Evolutionary conservation across 176 grass and related monocot species (phyloP), one percentile per base, ranked within the genome.

Genomic region (Neostapfia colusana): DNA sequence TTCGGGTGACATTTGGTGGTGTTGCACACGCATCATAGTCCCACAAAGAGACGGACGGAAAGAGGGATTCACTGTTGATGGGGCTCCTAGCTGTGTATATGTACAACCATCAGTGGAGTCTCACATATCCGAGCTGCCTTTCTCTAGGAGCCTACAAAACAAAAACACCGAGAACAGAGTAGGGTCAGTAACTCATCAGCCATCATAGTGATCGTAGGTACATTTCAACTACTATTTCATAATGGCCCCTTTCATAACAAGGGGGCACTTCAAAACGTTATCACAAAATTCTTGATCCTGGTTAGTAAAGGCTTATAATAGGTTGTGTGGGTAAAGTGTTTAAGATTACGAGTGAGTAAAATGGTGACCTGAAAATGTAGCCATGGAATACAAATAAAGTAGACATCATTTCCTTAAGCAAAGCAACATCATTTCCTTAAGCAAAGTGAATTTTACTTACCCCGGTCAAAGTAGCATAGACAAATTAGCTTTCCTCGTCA

Each of bases 401-500:
- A 12, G 21, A 2, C 15, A 59, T 39, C n/a, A 79, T 38, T 65
- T 46, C 40, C 53, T 69, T 69, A 15, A 49, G 20, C 43, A 69
- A 69, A 45, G 55, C 46, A n/a, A 2, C 15, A 59, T 39, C n/a
- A 79, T 38, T 65, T 46, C 40, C 53, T 69, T 69, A 15, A 49
- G 20, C 43, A 69, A 69, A 45, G 55, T 45, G n/a, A n/a, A n/a
- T n/a, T n/a, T n/a, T n/a, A 80, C 88, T 80, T 76, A 90, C 88
- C 69, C 73, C 63, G 27, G 24, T 24, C 71, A 14, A 61, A 76
- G 75, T 78, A 56, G 59, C 49, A 65, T 10, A 24, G 28, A 61
- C 41, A 38, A 39, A 73, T 87, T 66, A 95, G 68, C 73, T 76
- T 67, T 91, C 89, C n/a, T 91, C 92, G 17, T 95, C 89, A 45